Percentiles rank a stretch among this genome's conserved stretches.
These are phyloP conservation scores for Ascocoryne sarcoides DNA, from an alignment of 2,329 filamentous ascomycete genomes.

Conservation along the genomic window DNA sequence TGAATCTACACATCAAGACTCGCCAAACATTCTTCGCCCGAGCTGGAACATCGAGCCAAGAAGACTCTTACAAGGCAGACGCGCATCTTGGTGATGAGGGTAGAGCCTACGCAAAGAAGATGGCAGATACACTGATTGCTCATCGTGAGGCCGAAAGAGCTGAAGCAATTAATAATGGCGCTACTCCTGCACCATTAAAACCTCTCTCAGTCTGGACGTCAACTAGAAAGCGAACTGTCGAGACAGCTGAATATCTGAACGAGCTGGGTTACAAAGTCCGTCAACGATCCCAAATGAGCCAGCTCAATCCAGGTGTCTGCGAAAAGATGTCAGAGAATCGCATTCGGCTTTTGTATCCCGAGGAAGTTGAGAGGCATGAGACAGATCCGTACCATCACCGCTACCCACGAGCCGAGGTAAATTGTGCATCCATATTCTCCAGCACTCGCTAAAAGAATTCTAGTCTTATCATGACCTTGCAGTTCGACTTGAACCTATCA, in stretches of 20 bases:
- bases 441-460: constrained; percentile 3
- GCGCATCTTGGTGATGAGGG: constrained; percentile 76
- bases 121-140: constrained; percentile 73
- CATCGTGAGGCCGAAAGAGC: constrained; percentile 77
- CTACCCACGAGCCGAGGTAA: constrained; percentile 86
- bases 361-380: constrained; percentile 89
- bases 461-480: constrained; percentile 97
- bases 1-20: constrained; percentile 95
- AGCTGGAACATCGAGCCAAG: constrained; percentile 76
- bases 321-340: constrained; percentile 82
- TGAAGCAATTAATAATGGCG: constrained; percentile 59
- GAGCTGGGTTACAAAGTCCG: constrained; percentile 75
- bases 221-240: constrained; percentile 78
- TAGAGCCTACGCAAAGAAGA: constrained; percentile 69
- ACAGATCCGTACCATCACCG: constrained; percentile 94
- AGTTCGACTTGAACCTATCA: constrained; percentile 95
- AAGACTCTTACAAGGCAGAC: constrained; percentile 88
- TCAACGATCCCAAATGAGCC: constrained; percentile 92
- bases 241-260: constrained; percentile 78
- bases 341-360: constrained; percentile 75
- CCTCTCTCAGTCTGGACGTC: constrained; percentile 92
- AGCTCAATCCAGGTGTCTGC: constrained; percentile 92
- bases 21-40: constrained; percentile 89
- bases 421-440: constrained; percentile 9
- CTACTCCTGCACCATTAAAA: constrained; percentile 59